Conservation (phyloP, 2,329 filamentous ascomycete species). For the Aureobasidium vineae region DNA sequence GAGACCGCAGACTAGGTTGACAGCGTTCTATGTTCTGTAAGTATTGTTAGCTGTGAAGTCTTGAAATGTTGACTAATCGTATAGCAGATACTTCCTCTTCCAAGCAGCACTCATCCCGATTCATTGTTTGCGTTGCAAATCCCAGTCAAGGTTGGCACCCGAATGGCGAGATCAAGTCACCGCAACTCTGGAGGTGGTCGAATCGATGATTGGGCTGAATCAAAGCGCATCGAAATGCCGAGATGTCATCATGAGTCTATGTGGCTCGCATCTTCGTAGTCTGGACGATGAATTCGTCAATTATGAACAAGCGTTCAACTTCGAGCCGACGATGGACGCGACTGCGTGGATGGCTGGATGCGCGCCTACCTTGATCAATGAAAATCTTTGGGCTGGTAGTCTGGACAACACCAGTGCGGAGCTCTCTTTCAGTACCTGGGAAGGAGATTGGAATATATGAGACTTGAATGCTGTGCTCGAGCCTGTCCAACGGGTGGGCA, state of each 20-base stretch:
- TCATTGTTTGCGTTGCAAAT: constrained; percentile 49
- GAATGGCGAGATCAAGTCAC: constrained; percentile 47
- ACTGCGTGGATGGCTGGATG: constrained; percentile 20
- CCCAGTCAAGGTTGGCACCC: constrained; percentile 39
- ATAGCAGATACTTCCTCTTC: constrained; percentile 47
- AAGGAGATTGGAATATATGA: constrained; percentile 18
- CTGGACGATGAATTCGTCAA: constrained; percentile 1
- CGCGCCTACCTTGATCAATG: constrained; percentile 22
- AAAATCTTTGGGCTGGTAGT: constrained; percentile 24
- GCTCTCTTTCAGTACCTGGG: constrained; percentile 23
- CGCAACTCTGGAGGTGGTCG: constrained; percentile 41
- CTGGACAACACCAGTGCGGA: constrained; percentile 23
- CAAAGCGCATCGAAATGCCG: constrained; percentile 46
- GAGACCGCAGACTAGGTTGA: constrained; percentile 43
- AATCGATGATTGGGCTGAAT: constrained; percentile 43
- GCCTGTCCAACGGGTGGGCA: background rate
- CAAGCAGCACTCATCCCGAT: constrained; percentile 52
- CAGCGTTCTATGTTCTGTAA: constrained; percentile 47
- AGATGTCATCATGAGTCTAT: constrained; percentile 45
- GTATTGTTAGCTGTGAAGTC: background rate
- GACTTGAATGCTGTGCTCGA: background rate
- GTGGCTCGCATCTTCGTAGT: constrained; percentile 33
- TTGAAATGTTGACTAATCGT: background rate
- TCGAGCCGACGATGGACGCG: constrained; percentile 23
- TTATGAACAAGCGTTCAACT: constrained; percentile 11